Conservation (phyloP, 306 rosid species). For the Cicer judaicum region DNA sequence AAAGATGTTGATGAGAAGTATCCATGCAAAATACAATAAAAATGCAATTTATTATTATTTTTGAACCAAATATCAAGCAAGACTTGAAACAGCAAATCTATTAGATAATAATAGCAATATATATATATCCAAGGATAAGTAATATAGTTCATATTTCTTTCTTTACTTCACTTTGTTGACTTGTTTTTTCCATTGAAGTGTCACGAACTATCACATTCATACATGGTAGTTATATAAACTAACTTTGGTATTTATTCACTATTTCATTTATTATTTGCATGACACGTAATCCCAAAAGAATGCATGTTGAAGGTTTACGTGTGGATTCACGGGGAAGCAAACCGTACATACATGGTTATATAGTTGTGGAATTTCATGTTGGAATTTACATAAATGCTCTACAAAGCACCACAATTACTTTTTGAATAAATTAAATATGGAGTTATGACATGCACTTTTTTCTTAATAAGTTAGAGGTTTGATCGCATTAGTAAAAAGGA, state of each 20-base stretch:
- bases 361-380: neutral
- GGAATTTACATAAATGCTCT: conserved; percentile 1
- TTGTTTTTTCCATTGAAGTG: neutral
- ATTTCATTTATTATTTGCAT: conserved; percentile 5
- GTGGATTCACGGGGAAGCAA: neutral
- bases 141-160: neutral
- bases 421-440: neutral
- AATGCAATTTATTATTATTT: conserved; percentile 5
- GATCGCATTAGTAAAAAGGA: neutral
- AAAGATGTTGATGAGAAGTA: neutral
- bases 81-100: neutral
- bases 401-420: neutral
- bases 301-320: conserved; percentile 12
- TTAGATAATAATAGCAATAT: neutral
- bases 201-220: neutral
- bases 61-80: neutral
- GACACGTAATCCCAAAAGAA: neutral
- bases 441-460: neutral
- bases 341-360: neutral
- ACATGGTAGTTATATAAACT: neutral
- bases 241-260: neutral
- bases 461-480: neutral
- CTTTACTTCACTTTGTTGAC: neutral
- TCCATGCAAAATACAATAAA: neutral
- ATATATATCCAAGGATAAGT: neutral